Evolutionary conservation across 2,329 filamentous ascomycete species (phyloP).

Genomic region (Cyphellophora europaea): DNA sequence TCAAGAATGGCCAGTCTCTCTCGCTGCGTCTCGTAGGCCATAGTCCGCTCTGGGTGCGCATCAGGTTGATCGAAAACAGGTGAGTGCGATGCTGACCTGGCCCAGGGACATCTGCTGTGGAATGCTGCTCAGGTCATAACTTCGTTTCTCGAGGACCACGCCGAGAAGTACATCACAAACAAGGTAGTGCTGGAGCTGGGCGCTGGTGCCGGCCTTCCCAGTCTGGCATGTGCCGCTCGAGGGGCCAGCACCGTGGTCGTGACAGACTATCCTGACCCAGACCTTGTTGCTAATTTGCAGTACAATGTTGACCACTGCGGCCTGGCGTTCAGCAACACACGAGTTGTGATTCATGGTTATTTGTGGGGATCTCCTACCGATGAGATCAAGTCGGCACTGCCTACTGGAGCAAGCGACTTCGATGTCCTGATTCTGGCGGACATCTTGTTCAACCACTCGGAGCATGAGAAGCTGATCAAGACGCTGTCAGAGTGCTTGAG

Average conservation of each 20-base stretch:
- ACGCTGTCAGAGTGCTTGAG: constrained; percentile 62
- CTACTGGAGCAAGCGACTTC: constrained; percentile 38
- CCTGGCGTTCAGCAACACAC: constrained; percentile 30
- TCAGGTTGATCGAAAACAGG: no score
- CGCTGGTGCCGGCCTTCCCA: constrained; percentile 76
- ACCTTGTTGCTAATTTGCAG: constrained; percentile 70
- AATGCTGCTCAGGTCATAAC: constrained; percentile 75
- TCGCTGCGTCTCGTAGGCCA: constrained; percentile 73
- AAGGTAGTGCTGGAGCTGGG: constrained; percentile 80
- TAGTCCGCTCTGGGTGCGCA: constrained; percentile 69
- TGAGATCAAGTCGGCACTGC: constrained; percentile 50
- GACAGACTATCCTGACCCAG: constrained; percentile 80
- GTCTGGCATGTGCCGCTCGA: constrained; percentile 64
- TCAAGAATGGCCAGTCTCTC: constrained; percentile 56
- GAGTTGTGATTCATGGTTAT: constrained; percentile 59
- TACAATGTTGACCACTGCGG: constrained; percentile 59
- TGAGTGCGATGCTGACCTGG: no score
- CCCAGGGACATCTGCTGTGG: constrained; percentile 75
- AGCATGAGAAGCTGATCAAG: constrained; percentile 68
- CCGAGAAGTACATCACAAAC: constrained; percentile 48
- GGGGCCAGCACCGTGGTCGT: constrained; percentile 63
- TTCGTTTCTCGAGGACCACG: constrained; percentile 64
- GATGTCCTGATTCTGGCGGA: constrained; percentile 82
- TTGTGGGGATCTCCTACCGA: constrained; percentile 67
- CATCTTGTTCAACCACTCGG: constrained; percentile 81